Base-by-base conservation (phyloP, 106 monocot species). In the Xerophyta viscosa region DNA sequence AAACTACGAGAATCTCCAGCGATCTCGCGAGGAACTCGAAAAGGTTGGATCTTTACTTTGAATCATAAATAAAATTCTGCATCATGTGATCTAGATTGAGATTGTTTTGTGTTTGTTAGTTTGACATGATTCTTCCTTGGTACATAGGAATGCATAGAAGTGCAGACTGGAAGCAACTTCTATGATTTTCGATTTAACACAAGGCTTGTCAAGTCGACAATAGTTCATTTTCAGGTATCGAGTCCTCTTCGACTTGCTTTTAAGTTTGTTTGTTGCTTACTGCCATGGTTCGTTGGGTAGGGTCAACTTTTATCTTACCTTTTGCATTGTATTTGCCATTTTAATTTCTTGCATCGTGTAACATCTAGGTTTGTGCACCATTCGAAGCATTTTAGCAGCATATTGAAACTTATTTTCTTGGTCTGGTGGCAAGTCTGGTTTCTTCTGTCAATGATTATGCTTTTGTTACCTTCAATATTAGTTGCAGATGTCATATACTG, bases 151-250 rank as follows among this genome's bases (percentile, higher is more conserved):
- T 72, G 57, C 67, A 80, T 68, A 27, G 11, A 64, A 64, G 76
- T 80, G 19, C 24, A 76, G 18, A 71, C 57, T 27, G 53, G 31
- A 24, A 65, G 55, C 12, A 69, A 54, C 28, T 85, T 80, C 58
- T 85, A 76, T 62, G 71, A 75, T 49, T 85, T 85, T 37, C 80
- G 79, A 19, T 76, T 58, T 65, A 85, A 85, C 29, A 80, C 85
- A 48, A 71, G 85, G 68, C 36, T 65, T 31, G 80, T 74, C 47
- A 80, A 72, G 62, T 52, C 80, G 8, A 62, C 76, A 30, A 76
- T 85, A 54, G 76, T 76, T 1, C 85, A 85, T 76, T 85, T 85
- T 66, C 84, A 84, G 84, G 84, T 84, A 50, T 17, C 29, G 43
- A 64, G 51, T 67, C 23, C 50, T 39, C 8, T 64, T 36, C 47